These are phyloP conservation scores for Neonectria magnoliae DNA, from an alignment of 2,329 filamentous ascomycete genomes.

Conservation along the genomic window DNA sequence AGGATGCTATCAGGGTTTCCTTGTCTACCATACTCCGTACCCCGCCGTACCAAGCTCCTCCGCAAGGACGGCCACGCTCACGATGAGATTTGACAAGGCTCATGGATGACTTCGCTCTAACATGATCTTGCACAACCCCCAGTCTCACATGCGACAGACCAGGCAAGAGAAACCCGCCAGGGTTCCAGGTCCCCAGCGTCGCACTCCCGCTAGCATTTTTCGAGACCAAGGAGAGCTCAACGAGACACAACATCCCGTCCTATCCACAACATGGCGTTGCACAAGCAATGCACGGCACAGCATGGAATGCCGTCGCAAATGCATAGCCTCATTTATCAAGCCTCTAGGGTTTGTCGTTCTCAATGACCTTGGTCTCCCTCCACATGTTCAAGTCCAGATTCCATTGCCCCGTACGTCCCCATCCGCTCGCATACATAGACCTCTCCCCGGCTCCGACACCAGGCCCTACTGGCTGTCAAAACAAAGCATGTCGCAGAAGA, in stretches of 20 bases:
- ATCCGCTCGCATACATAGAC: conserved; percentile 33
- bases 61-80: conserved; percentile 5
- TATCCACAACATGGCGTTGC: conserved; percentile 11
- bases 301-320: conserved; percentile 31
- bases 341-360: conserved; percentile 1
- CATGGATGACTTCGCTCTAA: neutral
- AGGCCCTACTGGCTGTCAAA: neutral
- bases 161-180: neutral
- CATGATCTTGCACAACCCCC: conserved; percentile 7
- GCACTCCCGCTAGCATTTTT: conserved; percentile 15
- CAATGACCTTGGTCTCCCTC: conserved; percentile 22
- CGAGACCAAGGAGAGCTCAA: conserved; percentile 7
- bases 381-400: conserved; percentile 32
- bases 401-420: conserved; percentile 6
- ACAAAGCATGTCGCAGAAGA: neutral
- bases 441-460: conserved; percentile 12
- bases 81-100: neutral
- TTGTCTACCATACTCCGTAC: conserved; percentile 2
- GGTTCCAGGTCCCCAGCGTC: conserved; percentile 1
- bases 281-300: conserved; percentile 11
- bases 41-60: conserved; percentile 15
- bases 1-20: conserved; percentile 27
- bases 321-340: conserved; percentile 21
- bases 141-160: conserved; percentile 15
- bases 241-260: neutral